A percentile compares a stretch with the other conserved stretches of the same genome.
phyloP scores from a whole-genome alignment of 2,329 filamentous ascomycete species.

The Atkinsonella hypoxylon region DNA sequence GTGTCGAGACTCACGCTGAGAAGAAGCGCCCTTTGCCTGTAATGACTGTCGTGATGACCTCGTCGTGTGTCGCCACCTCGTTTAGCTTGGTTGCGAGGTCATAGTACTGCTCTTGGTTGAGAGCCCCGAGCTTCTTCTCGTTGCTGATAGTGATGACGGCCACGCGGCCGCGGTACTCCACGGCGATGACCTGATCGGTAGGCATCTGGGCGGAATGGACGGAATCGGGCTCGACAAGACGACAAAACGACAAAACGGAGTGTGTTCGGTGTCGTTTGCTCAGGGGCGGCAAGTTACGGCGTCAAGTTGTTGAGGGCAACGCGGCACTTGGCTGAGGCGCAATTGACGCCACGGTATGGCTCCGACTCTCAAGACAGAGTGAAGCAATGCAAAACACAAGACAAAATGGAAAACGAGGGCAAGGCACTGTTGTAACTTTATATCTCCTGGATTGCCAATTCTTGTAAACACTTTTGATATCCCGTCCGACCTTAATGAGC shows the following conservation, averaged over 20 bases:
- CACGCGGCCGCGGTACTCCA: constrained; percentile 30
- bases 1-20: constrained; percentile 84
- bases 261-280: too few species aligned
- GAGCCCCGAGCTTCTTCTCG: constrained; percentile 76
- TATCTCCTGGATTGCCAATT: background rate
- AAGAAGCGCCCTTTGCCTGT: constrained; percentile 77
- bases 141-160: constrained; percentile 79
- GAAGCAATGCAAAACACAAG: too few species aligned
- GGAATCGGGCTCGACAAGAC: background rate
- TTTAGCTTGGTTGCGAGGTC: constrained; percentile 60
- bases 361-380: too few species aligned
- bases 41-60: constrained; percentile 74
- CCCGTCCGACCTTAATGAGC: background rate
- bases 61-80: constrained; percentile 65
- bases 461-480: background rate
- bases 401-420: too few species aligned
- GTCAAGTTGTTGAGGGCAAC: too few species aligned
- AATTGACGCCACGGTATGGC: too few species aligned
- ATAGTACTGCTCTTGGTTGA: constrained; percentile 64
- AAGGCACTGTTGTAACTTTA: too few species aligned
- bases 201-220: background rate
- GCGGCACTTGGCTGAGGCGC: too few species aligned
- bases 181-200: constrained; percentile 15
- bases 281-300: too few species aligned
- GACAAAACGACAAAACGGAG: too few species aligned